Evolutionary conservation across 768 basidiomycete species (phyloP).

Genomic region (Mycena alexandri): DNA sequence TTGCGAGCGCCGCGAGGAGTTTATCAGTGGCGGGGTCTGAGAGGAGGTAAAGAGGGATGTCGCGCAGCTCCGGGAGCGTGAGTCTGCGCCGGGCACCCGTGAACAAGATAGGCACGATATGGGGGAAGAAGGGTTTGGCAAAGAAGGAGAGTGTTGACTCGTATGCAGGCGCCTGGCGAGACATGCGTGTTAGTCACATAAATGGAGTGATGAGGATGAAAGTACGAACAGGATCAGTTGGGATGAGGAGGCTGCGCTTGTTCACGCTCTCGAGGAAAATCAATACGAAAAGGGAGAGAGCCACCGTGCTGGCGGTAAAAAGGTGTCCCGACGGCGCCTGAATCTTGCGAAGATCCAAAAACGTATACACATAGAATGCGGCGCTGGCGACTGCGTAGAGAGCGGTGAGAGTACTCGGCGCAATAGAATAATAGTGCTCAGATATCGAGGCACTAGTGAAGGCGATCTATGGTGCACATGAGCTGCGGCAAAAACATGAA

Average conservation of each 20-base stretch:
- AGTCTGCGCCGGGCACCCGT: constrained; percentile 15
- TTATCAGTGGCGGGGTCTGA: constrained; percentile 26
- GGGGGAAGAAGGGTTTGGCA: constrained; percentile 30
- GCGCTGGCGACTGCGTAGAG: constrained; percentile 11
- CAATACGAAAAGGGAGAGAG: constrained; percentile 13
- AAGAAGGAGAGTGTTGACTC: constrained; percentile 29
- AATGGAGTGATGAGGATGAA: too few species aligned
- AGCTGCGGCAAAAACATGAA: neutral
- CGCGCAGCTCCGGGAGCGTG: constrained; percentile 24
- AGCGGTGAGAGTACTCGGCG: constrained; percentile 19
- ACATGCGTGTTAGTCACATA: neutral
- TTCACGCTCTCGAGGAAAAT: constrained; percentile 24
- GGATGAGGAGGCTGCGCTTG: constrained; percentile 24
- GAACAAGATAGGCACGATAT: constrained; percentile 20
- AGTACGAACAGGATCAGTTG: constrained; percentile 22
- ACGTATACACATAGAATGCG: constrained; percentile 14
- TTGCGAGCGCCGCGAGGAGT: constrained; percentile 24
- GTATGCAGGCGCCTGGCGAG: constrained; percentile 23
- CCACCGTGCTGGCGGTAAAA: neutral
- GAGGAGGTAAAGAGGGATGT: constrained; percentile 18
- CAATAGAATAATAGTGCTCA: constrained; percentile 26
- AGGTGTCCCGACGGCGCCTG: neutral
- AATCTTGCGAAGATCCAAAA: neutral
- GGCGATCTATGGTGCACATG: neutral
- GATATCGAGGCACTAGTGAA: constrained; percentile 14